These are phyloP conservation scores for Imleria badia DNA, from an alignment of 768 basidiomycete species.

Conservation along the genomic window DNA sequence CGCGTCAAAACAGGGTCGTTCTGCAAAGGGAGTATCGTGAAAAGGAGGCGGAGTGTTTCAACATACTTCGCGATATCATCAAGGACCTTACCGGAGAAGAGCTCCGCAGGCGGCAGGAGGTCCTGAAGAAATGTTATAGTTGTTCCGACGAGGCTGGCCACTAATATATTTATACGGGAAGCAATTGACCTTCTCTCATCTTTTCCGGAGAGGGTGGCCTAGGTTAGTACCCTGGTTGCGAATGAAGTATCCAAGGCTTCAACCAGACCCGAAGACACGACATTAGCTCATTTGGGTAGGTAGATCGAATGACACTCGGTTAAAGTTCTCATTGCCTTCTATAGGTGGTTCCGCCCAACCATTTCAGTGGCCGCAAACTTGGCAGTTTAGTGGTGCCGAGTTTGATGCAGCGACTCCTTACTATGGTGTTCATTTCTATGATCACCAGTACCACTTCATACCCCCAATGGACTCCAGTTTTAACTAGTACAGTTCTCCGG, in stretches of 20 bases:
- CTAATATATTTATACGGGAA: slow-evolving; percentile 1
- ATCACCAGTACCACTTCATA: background rate
- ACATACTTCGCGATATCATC: slow-evolving; percentile 16
- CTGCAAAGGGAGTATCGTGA: slow-evolving; percentile 24
- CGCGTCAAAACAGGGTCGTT: slow-evolving; percentile 12
- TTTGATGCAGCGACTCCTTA: background rate
- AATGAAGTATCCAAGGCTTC: background rate
- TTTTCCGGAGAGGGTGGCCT: background rate
- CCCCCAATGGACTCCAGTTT: background rate
- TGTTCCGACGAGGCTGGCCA: background rate
- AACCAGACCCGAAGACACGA: background rate
- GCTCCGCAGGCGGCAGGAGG: slow-evolving; percentile 17
- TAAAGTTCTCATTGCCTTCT: background rate
- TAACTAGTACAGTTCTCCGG: background rate
- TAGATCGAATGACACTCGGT: background rate
- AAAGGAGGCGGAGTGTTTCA: slow-evolving; percentile 20
- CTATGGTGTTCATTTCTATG: background rate
- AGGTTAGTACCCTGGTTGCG: background rate
- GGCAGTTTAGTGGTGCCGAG: background rate
- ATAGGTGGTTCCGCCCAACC: slow-evolving; percentile 3
- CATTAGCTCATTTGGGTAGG: background rate
- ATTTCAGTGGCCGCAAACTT: background rate
- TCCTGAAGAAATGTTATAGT: slow-evolving; percentile 17
- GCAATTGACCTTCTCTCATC: slow-evolving; percentile 8
- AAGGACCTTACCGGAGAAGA: slow-evolving; percentile 12